Evolutionary conservation across 2,329 filamentous ascomycete genomes (phyloP), one percentile per base, ranked within the genome.

Genomic region (Tolypocladium guangdongense): DNA sequence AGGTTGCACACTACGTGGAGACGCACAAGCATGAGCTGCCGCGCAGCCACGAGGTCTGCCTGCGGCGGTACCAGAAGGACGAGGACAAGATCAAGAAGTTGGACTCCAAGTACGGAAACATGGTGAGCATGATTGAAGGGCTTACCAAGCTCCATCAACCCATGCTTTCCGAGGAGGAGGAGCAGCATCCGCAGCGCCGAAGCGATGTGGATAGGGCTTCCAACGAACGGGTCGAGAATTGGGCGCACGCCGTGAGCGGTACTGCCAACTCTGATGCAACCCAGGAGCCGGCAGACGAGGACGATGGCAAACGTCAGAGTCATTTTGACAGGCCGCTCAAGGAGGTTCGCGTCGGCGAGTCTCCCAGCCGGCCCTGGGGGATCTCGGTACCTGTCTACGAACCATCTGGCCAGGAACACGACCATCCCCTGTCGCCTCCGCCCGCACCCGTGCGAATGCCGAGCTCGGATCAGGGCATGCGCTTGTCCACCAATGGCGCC

Each of bases 1-100:
- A 96, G 66, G 86, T 97, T 57, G 92, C 92, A 16, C 83, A 87
- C 63, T 97, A 96, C 68, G 90, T 97, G 64, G 89, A 96, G 68
- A 90, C 85, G 51, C 91, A 96, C 73, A 96, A 96, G 68, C 91
- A 97, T 70, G 88, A 96, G 68, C 81, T 97, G 52, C 92, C 92
- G 11, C 83, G 92, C 62, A 96, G 90, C 66, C 92, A 97, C 70
- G 90, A 95, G 66, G 82, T 96, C 46, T 97, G 92, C 68, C 84
- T 97, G 56, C 85, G 88, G 64, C 82, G 91, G 54, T 96, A 96
- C 66, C 89, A 95, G 70, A 86, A 83, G 68, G 92, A 91, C 63
- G 86, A 92, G 61, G 81, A 87, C 58, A 88, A 91, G 63, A 88
- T 95, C 64, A 83, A 84, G 59, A 88, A 95, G 69, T 77, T 97